These are phyloP conservation scores for Suillus decipiens DNA, from an alignment of 768 basidiomycete genomes.

Conservation along the genomic window DNA sequence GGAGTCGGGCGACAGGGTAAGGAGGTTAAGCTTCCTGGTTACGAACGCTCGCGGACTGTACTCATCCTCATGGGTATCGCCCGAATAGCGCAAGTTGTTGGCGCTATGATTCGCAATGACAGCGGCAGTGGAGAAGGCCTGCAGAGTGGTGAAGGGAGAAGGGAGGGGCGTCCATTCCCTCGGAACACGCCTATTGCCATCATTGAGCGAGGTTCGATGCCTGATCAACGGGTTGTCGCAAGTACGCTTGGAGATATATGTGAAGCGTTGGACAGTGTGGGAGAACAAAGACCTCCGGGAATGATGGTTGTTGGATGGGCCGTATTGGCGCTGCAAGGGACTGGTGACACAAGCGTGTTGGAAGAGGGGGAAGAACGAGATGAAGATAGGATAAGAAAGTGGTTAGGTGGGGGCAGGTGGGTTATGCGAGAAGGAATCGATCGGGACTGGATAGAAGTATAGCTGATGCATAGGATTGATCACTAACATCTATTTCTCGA, in stretches of 20 bases:
- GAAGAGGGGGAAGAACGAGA: conserved; percentile 54
- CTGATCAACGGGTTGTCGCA: conserved; percentile 84
- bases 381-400: conserved; percentile 48
- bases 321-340: conserved; percentile 71
- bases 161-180: conserved; percentile 68
- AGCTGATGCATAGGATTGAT: conserved; percentile 11
- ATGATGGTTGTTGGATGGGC: conserved; percentile 97
- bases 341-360: conserved; percentile 71
- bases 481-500: neutral
- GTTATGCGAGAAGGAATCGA: conserved; percentile 65
- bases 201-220: conserved; percentile 92
- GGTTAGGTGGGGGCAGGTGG: conserved; percentile 64
- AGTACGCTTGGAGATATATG: conserved; percentile 77
- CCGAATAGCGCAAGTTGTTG: conserved; percentile 69
- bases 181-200: conserved; percentile 82
- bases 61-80: conserved; percentile 96
- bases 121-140: conserved; percentile 12
- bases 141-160: conserved; percentile 40
- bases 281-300: conserved; percentile 91
- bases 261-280: conserved; percentile 67
- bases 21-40: conserved; percentile 82
- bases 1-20: conserved; percentile 90
- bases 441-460: conserved; percentile 39
- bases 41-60: conserved; percentile 78
- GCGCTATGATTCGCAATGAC: conserved; percentile 45